Evolutionary conservation across 1,284 basidiomycete species (phyloP), one percentile per base, ranked within the genome.

Genomic region (Pholiota adiposa): DNA sequence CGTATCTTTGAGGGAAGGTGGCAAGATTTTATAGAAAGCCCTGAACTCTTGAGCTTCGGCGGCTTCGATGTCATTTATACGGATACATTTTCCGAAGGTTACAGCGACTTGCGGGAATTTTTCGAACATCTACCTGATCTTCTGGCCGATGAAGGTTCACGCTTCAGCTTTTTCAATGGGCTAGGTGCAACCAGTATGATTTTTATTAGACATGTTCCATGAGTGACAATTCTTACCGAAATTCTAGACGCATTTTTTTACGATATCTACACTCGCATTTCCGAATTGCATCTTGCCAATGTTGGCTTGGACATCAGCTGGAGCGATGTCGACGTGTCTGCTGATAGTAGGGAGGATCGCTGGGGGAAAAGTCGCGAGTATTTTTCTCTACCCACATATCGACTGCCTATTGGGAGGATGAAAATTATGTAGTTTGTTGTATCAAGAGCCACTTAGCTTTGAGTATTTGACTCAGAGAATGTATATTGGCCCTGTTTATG

Each of bases 101-200:
- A 97, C 69, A 52, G 72, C 83, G 92, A 92, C 63, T 81, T 98
- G 36, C 87, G 86, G 66, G 75, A 79, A 19, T 97, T 98, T 77
- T 98, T 99, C 73, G 87, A 90, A 60, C 79, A 85, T 52, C 74
- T 98, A 0, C 94, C 94, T 0, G 84, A 92, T 69, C 78, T 98
- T 1, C 79, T 98, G n/a, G 82, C 85, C 23, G 89, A 90, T 0
- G 84, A 89, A 7, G 79, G 88, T 3, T 89, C 93, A 18, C 79
- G 88, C n/a, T 94, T 97, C 73, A 92, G 94, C 59, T 99, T 98
- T 78, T 99, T 98, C 84, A 95, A 99, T 72, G 97, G 97, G 4
- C 83, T 99, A 0, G 97, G 94, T 16, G 97, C 95, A 21, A 98
- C 96, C 8, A 96, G 96, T 94, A 70, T 67, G 79, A 70, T 52